Evolutionary conservation across 2,329 filamentous ascomycete genomes (phyloP).

Genomic region (Pseudogymnoascus sp.): DNA sequence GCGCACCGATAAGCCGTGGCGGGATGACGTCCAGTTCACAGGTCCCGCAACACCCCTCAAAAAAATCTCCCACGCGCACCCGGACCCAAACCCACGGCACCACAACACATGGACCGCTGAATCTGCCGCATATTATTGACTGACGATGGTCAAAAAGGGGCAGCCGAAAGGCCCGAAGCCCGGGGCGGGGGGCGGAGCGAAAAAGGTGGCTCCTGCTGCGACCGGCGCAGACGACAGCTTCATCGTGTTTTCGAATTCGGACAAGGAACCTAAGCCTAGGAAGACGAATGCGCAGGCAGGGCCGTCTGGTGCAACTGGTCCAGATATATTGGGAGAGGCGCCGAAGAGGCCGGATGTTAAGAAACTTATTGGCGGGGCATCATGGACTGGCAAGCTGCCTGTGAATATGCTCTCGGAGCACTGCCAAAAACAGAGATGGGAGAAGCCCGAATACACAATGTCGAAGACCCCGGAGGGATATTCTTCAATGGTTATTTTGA

Average conservation of each 20-base stretch:
- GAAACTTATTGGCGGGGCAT: slow-evolving; percentile 85
- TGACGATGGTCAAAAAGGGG: slow-evolving; percentile 29
- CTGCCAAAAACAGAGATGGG: slow-evolving; percentile 94
- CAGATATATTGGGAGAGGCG: slow-evolving; percentile 24
- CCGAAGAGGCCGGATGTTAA: slow-evolving; percentile 50
- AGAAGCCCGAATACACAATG: slow-evolving; percentile 84
- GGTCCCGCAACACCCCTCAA: not conserved
- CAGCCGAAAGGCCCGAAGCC: slow-evolving; percentile 28
- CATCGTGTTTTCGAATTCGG: slow-evolving; percentile 50
- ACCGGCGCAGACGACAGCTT: slow-evolving; percentile 40
- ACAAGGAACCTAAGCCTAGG: slow-evolving; percentile 37
- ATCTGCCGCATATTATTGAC: slow-evolving; percentile 10
- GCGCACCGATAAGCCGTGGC: slow-evolving; percentile 1
- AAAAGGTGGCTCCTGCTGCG: slow-evolving; percentile 23
- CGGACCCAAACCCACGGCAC: not conserved
- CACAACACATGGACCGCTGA: slow-evolving; percentile 10
- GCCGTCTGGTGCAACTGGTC: slow-evolving; percentile 19
- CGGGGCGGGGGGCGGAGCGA: slow-evolving; percentile 21
- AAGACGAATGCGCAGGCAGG: slow-evolving; percentile 17
- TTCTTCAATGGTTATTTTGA: slow-evolving; percentile 74
- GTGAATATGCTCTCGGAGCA: slow-evolving; percentile 90
- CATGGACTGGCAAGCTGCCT: slow-evolving; percentile 95
- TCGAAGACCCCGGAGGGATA: slow-evolving; percentile 65
- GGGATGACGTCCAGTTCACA: not conserved
- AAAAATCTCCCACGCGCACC: slow-evolving; percentile 1